Conservation (phyloP, 1,284 basidiomycete genomes). For the Cryptococcus depauperatus region DNA sequence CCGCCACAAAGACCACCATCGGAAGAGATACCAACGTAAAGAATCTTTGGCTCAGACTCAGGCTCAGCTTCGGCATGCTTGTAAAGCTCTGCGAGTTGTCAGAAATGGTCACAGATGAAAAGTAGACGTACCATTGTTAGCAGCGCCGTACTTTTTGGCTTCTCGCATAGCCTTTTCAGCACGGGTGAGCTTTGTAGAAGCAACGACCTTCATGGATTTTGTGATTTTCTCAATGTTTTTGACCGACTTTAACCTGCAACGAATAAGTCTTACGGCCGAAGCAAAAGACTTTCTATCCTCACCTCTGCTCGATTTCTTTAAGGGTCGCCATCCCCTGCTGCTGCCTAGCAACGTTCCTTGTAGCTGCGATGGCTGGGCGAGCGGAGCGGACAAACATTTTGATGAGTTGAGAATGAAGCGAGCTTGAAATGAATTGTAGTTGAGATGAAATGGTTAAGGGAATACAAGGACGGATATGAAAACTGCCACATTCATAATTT, state of each 20-base stretch:
- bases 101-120: not conserved
- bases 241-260: constrained; percentile 66
- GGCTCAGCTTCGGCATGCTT: constrained; percentile 53
- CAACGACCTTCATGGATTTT: constrained; percentile 99
- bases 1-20: constrained; percentile 99
- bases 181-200: constrained; percentile 92
- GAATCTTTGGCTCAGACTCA: constrained; percentile 59
- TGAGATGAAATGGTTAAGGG: too few species aligned
- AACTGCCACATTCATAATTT: constrained; percentile 1
- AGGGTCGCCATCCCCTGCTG: constrained; percentile 88
- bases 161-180: constrained; percentile 89
- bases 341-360: constrained; percentile 50
- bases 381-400: constrained; percentile 53
- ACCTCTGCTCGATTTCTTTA: constrained; percentile 88
- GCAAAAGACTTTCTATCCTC: constrained; percentile 16
- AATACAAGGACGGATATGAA: constrained; percentile 5
- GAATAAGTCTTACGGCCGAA: not conserved
- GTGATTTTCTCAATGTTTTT: constrained; percentile 99
- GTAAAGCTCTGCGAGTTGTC: constrained; percentile 60
- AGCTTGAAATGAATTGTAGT: constrained; percentile 2
- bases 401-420: constrained; percentile 14
- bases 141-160: constrained; percentile 88
- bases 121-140: constrained; percentile 71
- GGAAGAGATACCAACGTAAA: constrained; percentile 89
- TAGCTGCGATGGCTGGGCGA: constrained; percentile 53